Percentiles rank a stretch among this genome's conserved stretches.
These are phyloP conservation scores for Primulina tabacum DNA, from an alignment of 257 asterid species.

Conservation along the genomic window DNA sequence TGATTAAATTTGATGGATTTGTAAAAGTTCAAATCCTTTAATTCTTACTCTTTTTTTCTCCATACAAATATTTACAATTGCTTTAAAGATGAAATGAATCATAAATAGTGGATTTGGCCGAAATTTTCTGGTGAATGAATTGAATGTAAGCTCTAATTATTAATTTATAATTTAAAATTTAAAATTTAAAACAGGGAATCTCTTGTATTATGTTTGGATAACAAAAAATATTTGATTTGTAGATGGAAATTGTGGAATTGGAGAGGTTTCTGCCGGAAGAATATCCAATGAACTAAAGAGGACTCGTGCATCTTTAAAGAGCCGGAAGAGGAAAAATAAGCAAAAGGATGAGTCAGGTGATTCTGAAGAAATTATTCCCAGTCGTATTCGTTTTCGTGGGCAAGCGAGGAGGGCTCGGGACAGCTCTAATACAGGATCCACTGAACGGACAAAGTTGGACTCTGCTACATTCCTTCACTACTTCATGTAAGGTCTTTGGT, in stretches of 20 bases:
- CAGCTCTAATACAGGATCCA: slow-evolving; percentile 14
- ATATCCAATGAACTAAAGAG: slow-evolving; percentile 7
- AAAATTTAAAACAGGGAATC: not conserved
- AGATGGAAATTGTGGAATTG: not conserved
- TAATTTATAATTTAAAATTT: not conserved
- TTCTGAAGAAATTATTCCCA: slow-evolving; percentile 27
- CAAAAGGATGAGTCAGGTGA: slow-evolving; percentile 22
- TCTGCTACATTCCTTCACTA: slow-evolving; percentile 35
- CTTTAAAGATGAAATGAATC: not conserved
- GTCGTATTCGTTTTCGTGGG: slow-evolving; percentile 34
- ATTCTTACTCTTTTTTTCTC: not conserved
- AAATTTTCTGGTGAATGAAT: slow-evolving; percentile 6
- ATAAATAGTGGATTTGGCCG: not conserved
- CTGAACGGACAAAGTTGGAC: slow-evolving; percentile 42
- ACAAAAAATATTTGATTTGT: not conserved
- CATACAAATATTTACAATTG: not conserved
- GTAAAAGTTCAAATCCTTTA: not conserved
- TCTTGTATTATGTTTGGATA: not conserved
- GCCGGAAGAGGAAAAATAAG: slow-evolving; percentile 28
- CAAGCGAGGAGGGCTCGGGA: slow-evolving; percentile 31
- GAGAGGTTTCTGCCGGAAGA: slow-evolving; percentile 23
- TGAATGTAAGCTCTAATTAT: not conserved
- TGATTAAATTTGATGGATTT: not conserved
- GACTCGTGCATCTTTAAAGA: slow-evolving; percentile 8
- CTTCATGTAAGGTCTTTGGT: slow-evolving; percentile 38